Base-by-base conservation (phyloP, 306 rosid genomes). In the Dalbergia oliveri region DNA sequence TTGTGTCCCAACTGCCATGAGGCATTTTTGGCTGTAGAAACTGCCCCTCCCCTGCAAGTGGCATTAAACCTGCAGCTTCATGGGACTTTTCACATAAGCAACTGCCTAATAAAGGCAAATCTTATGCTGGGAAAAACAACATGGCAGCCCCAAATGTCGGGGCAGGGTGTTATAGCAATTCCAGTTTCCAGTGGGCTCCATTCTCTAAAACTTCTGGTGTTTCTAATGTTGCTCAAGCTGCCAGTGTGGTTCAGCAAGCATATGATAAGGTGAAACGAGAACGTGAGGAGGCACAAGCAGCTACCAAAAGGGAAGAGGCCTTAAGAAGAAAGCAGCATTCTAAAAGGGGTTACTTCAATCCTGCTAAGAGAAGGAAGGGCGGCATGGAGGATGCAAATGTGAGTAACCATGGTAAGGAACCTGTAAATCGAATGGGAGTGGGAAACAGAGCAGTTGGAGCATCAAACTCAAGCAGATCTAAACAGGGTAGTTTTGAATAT, bases 1-100 rank as follows among this genome's bases (percentile, higher is more conserved):
- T 84, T 95, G 45, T 95, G 99, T 84, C 99, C 98, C 43, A 93
- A 88, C 83, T 95, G 99, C 83, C 94, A 90, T 39, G 92, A 89
- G 76, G 88, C 97, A 45, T 95, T 93, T 85, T 81, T 89, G 37
- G 98, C 99, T 3, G 71, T 78, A 21, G 99, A 93, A 88, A 93
- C 97, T 47, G 87, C 88, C 69, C 94, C 99, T 44, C 87, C 87
- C 94, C 96, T 51, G 76, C 89, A 59, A 89, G 91, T 80, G 91
- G 90, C 69, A 79, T 89, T 77, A 89, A 84, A 70, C 73, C 93
- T 15, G 84, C 91, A 64, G 61, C 88, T 11, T 77, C 89, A 3
- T 92, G 91, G 93, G 86, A 67, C 77, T 82, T 88, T 62, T 63
- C 95, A 3, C 84, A 84, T 80, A 75, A 90, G 33, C 80, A 71